Conservation (phyloP, 805 yeast genomes). For the Ascoidea tarda region DNA sequence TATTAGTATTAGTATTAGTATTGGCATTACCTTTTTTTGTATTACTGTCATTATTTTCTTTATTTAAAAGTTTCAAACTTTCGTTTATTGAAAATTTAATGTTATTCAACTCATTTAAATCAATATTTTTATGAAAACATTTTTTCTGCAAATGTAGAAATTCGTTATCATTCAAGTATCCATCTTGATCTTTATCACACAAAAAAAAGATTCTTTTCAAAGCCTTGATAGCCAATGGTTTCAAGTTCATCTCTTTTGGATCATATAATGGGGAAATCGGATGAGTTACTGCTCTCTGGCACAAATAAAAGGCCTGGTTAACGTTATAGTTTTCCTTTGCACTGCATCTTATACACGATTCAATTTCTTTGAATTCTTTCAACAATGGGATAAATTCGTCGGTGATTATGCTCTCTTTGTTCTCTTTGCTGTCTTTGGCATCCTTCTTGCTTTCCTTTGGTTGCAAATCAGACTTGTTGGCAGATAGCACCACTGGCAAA, state of each 20-base stretch:
- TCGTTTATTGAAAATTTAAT: conserved; percentile 23
- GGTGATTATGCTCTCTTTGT: conserved; percentile 20
- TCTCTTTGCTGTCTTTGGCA: conserved; percentile 2
- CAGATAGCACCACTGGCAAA: conserved; percentile 81
- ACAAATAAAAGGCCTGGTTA: conserved; percentile 82
- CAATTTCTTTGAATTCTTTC: conserved; percentile 88
- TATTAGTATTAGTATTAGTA: conserved; percentile 5
- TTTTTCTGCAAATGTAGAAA: conserved; percentile 53
- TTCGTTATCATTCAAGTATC: conserved; percentile 58
- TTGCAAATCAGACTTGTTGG: conserved; percentile 54
- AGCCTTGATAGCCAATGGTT: conserved; percentile 65
- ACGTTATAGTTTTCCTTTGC: conserved; percentile 78
- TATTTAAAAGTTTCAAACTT: neutral
- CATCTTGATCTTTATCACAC: conserved; percentile 87
- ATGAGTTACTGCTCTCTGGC: conserved; percentile 85
- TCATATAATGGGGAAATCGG: conserved; percentile 91
- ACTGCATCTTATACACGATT: conserved; percentile 79
- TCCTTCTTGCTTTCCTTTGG: neutral
- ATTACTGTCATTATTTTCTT: conserved; percentile 24
- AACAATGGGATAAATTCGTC: conserved; percentile 81
- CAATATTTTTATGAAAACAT: conserved; percentile 49
- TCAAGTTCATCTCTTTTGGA: conserved; percentile 73
- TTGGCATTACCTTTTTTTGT: conserved; percentile 16
- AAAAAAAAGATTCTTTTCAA: conserved; percentile 69
- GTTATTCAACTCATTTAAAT: conserved; percentile 25